Evolutionary conservation across 2,329 filamentous ascomycete species (phyloP).

Genomic region (Rhynchosporium secalis): DNA sequence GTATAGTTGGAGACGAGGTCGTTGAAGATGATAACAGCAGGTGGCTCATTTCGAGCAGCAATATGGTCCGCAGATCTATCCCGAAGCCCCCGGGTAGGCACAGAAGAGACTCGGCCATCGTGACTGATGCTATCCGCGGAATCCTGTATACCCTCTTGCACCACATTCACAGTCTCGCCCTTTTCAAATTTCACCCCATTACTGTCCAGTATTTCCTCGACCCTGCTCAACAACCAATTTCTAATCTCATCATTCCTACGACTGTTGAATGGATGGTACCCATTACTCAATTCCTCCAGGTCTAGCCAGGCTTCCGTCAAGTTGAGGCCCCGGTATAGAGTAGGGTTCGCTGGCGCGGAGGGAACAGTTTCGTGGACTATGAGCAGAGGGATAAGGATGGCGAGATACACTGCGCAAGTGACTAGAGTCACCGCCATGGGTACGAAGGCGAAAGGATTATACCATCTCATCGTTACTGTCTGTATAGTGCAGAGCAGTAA

Average conservation of each 20-base stretch:
- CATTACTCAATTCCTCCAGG: constrained; percentile 69
- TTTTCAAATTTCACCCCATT: constrained; percentile 55
- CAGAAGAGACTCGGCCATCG: neutral
- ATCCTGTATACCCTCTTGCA: neutral
- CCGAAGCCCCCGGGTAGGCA: neutral
- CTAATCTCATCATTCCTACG: constrained; percentile 78
- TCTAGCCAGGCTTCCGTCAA: constrained; percentile 86
- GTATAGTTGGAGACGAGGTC: constrained; percentile 80
- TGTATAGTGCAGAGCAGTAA: neutral
- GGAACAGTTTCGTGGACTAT: constrained; percentile 77
- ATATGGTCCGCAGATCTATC: constrained; percentile 14
- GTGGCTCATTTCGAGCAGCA: constrained; percentile 23
- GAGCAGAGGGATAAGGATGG: constrained; percentile 70
- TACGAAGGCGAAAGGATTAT: constrained; percentile 71
- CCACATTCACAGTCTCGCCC: constrained; percentile 36
- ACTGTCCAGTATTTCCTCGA: constrained; percentile 66
- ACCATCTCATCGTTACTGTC: constrained; percentile 34
- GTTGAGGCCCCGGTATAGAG: constrained; percentile 65
- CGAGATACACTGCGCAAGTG: constrained; percentile 73
- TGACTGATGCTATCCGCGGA: constrained; percentile 17
- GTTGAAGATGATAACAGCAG: constrained; percentile 69
- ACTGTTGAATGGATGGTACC: constrained; percentile 88
- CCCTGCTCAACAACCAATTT: constrained; percentile 69
- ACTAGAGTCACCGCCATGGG: constrained; percentile 81
- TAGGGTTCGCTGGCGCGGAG: constrained; percentile 55